Evolutionary conservation across 164 flowering plant species (phyloP).

Genomic region (grape (Vitis vinifera)): ASM3070453v1 NC_081813.1:3696501-3697000

Average conservation of each 20-base stretch:
- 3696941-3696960: conserved; percentile 91
- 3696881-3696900: neutral
- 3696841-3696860: neutral
- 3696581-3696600: conserved; percentile 2
- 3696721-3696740: too few relatives aligned
- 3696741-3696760: conserved; percentile 39
- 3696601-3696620: neutral
- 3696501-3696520: conserved; percentile 15
- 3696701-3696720: too few relatives aligned
- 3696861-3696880: neutral
- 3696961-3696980: conserved; percentile 95
- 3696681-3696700: too few relatives aligned
- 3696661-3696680: too few relatives aligned
- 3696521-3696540: conserved; percentile 94
- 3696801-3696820: conserved; percentile 94
- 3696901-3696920: neutral
- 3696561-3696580: conserved; percentile 61
- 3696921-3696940: neutral
- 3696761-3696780: conserved; percentile 99
- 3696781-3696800: conserved; percentile 97
- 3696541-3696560: conserved; percentile 96
- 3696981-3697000: conserved; percentile 77
- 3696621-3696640: neutral
- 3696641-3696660: neutral
- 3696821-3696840: conserved; percentile 8